These are phyloP conservation scores for Chaetomium sp. DNA, from an alignment of 2,329 filamentous ascomycete species.

Conservation along the genomic window DNA sequence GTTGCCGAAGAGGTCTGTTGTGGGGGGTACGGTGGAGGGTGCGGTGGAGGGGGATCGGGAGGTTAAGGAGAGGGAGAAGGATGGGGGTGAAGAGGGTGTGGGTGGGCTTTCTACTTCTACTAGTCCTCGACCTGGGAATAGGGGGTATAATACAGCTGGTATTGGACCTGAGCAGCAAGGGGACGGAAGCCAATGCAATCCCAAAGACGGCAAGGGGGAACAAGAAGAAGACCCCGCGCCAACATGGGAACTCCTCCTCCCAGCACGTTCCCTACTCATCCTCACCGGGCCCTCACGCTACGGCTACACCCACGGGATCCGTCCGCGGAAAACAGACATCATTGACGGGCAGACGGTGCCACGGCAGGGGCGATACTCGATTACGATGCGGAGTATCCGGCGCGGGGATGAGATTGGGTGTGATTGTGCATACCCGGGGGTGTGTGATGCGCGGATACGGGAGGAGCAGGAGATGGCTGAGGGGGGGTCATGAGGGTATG, in stretches of 20 bases:
- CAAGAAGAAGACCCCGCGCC: neutral
- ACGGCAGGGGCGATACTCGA: constrained; percentile 21
- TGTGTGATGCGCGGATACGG: constrained; percentile 23
- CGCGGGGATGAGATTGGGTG: constrained; percentile 19
- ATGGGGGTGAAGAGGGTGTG: too few species aligned
- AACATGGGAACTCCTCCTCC: constrained; percentile 22
- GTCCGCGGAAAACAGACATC: constrained; percentile 44
- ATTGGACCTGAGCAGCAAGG: too few species aligned
- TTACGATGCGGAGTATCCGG: constrained; percentile 22
- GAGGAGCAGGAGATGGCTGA: constrained; percentile 13
- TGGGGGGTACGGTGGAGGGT: too few species aligned
- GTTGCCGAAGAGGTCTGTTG: constrained; percentile 22
- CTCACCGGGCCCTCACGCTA: constrained; percentile 24
- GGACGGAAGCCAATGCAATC: too few species aligned
- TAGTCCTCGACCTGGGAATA: too few species aligned
- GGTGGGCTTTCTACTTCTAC: too few species aligned
- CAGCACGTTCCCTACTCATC: constrained; percentile 21
- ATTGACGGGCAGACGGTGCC: constrained; percentile 15
- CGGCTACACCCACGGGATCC: constrained; percentile 44
- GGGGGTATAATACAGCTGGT: too few species aligned
- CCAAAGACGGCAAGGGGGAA: neutral
- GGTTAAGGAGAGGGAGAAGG: too few species aligned
- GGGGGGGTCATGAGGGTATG: too few species aligned
- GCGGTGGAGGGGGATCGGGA: neutral
- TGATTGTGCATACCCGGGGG: constrained; percentile 20